Conservation (phyloP, 345 rosid genomes). For the Orychophragmus violaceus region DNA sequence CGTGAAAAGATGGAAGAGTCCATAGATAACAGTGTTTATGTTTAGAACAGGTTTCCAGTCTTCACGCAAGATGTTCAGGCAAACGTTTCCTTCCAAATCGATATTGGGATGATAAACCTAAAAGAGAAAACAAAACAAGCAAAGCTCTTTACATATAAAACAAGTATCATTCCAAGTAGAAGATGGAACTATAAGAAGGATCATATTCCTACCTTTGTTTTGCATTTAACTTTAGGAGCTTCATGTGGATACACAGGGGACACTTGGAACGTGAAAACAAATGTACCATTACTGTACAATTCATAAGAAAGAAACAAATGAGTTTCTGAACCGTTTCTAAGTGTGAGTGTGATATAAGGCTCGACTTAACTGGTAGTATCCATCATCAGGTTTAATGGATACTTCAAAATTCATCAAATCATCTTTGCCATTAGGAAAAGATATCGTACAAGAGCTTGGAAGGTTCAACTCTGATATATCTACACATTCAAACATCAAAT, state of each 20-base stretch:
- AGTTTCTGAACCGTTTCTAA: too few species aligned
- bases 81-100: conserved; percentile 97
- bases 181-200: background rate
- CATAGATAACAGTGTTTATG: conserved; percentile 86
- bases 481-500: background rate
- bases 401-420: conserved; percentile 79
- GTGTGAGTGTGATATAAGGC: background rate
- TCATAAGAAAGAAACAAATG: too few species aligned
- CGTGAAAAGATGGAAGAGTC: conserved; percentile 89
- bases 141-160: background rate
- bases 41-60: conserved; percentile 99
- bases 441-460: too few species aligned
- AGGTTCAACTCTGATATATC: too few species aligned
- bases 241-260: conserved; percentile 90
- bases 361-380: conserved; percentile 62
- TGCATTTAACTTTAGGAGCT: conserved; percentile 96
- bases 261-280: conserved; percentile 81
- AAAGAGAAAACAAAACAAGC: background rate
- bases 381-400: conserved; percentile 73
- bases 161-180: background rate
- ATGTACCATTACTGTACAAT: too few species aligned
- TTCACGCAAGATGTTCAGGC: conserved; percentile 88
- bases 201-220: conserved; percentile 77
- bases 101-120: conserved; percentile 96
- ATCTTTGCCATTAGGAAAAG: conserved; percentile 74